Evolutionary conservation across 768 basidiomycete species (phyloP), one percentile per base, ranked within the genome.

Genomic region (Lepiota venenata): DNA sequence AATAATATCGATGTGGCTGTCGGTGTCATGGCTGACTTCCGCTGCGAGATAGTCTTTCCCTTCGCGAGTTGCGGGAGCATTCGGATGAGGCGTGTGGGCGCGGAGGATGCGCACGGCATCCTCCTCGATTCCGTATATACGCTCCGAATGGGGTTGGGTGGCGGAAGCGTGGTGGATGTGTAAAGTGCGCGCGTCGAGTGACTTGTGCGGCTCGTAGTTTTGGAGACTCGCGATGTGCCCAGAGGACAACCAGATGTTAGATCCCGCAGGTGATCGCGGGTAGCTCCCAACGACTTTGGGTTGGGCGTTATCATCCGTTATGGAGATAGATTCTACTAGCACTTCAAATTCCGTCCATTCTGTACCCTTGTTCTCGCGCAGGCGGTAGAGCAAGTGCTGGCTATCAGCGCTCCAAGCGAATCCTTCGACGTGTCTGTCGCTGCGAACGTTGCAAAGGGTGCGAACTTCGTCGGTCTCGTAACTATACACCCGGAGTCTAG

Each of bases 1-100:
- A 7, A 70, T 63, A 14, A 67, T 62, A 27, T 66, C 68, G 16
- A 75, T 70, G 49, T 74, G 70, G 0, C 73, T 74, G 45, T 70
- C 67, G 55, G 74, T 71, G 25, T 78, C 64, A 37, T 58, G 69
- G 69, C 75, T 78, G 20, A 76, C 74, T 56, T 74, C 68, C 40
- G 72, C 62, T 1, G 64, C 61, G 27, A 72, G 60, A 42, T 61
- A 59, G 16, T 55, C 61, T 18, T 63, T 54, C 10, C 52, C 21
- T 21, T 32, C 9, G 16, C 20, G 2, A 22, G 25, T 5, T 18
- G 36, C 39, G 18, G 8, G 3, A 15, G 8, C 14, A 4, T 12
- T 29, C 4, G 37, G 27, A n/a, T 29, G 39, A 29, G 46, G 53
- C 12, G 11, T 16, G 18, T 43, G 27, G 6, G 40, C 53, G 46